Evolutionary conservation across 495 filamentous ascomycete genomes (phyloP), one percentile per base, ranked within the genome.

Genomic region (Penicillium ucsense): DNA sequence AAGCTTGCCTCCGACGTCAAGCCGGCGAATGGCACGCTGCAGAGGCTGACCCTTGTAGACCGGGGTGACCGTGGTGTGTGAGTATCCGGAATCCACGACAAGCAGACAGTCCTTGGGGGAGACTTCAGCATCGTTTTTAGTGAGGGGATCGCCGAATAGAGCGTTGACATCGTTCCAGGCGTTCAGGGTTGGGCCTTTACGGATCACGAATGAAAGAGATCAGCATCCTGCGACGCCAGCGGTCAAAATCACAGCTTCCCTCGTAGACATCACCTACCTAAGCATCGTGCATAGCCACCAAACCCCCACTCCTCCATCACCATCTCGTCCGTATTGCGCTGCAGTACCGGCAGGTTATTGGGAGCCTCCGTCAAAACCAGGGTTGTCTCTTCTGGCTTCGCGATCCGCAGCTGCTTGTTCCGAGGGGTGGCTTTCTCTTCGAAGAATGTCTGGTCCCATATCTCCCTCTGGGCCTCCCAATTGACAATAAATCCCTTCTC

Each of bases 271-370:
- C 2, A 41, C 55, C 58, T 59, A 76, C 81, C 61, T 47, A 87
- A 65, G 55, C 76, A 83, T 41, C 92, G 77, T 47, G 81, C 83
- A 64, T 94, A 95, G 40, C 82, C 81, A 11, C 84, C 79, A 66
- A 97, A 97, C n/a, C 88, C 88, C 73, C 89, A 97, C 62, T 97
- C 90, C 61, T 99, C 92, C 71, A 97, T 97, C 0, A 96, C 79
- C 61, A 99, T 88, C 72, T 99, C 88, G 62, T 97, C 92, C 48
- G 87, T 88, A 60, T 95, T 89, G 11, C 78, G 80, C 65, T 96
- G 91, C 44, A 99, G 67, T 7, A 77, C 71, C 4, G 82, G 79
- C 38, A 91, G 76, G 3, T 85, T 81, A 64, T 96, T 97, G n/a
- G 94, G 86, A 32, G 88, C 85, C 65, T 99, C 92, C 27, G 89